Evolutionary conservation across 495 filamentous ascomycete species (phyloP).

Genomic region (Amniculicola lignicola): DNA sequence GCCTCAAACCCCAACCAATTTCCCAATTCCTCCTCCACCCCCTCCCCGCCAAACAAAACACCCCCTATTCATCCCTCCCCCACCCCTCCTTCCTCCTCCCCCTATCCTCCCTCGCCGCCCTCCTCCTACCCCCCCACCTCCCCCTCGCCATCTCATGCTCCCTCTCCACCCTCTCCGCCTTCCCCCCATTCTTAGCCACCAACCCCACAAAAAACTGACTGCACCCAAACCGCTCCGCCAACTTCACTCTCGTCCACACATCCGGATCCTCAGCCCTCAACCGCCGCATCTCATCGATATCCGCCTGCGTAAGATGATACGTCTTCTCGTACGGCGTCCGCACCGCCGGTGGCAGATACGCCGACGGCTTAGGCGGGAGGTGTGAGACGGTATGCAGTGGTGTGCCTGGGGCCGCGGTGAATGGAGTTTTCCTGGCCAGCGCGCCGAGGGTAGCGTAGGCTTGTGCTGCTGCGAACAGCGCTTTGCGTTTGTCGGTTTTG

Average conservation of each 20-base stretch:
- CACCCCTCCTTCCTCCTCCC: slow-evolving; percentile 61
- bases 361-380: slow-evolving; percentile 12
- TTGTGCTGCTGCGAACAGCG: slow-evolving; percentile 46
- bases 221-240: slow-evolving; percentile 77
- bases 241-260: slow-evolving; percentile 64
- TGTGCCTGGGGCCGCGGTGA: slow-evolving; percentile 34
- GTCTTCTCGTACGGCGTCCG: slow-evolving; percentile 54
- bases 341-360: slow-evolving; percentile 54
- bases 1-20: no score
- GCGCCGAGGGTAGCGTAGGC: slow-evolving; percentile 17
- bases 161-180: slow-evolving; percentile 45
- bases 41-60: no score
- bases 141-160: slow-evolving; percentile 51
- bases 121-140: slow-evolving; percentile 69
- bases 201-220: slow-evolving; percentile 66
- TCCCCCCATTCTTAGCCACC: slow-evolving; percentile 46
- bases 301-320: slow-evolving; percentile 70
- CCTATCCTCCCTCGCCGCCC: slow-evolving; percentile 71
- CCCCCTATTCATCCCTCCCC: slow-evolving; percentile 40
- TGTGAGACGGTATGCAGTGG: slow-evolving; percentile 18
- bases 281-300: slow-evolving; percentile 75
- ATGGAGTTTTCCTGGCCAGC: slow-evolving; percentile 5
- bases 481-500: slow-evolving; percentile 65
- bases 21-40: no score
- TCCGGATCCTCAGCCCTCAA: slow-evolving; percentile 66